These are phyloP conservation scores for Pestalotiopsis sp. DNA, from an alignment of 2,329 filamentous ascomycete genomes.

Conservation along the genomic window DNA sequence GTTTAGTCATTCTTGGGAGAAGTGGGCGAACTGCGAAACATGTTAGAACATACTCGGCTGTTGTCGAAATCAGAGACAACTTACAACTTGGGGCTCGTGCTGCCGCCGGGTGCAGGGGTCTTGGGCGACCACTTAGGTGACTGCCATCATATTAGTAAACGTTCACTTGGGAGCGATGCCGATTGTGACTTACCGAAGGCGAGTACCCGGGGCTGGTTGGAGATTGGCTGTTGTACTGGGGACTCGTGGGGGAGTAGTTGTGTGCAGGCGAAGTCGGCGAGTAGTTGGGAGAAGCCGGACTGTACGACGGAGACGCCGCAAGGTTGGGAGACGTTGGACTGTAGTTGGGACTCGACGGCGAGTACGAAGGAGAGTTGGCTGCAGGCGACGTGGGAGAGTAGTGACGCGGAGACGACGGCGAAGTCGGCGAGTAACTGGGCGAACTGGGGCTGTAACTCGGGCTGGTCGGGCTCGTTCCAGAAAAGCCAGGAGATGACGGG, in stretches of 20 bases:
- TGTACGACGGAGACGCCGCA: conserved; percentile 63
- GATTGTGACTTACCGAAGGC: conserved; percentile 51
- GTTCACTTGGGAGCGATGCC: background rate
- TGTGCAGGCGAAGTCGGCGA: conserved; percentile 68
- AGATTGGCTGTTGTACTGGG: conserved; percentile 51
- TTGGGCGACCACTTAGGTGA: conserved; percentile 51
- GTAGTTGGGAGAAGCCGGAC: conserved; percentile 74
- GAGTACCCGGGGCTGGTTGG: conserved; percentile 75
- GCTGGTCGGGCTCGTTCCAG: conserved; percentile 56
- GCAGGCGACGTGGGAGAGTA: conserved; percentile 74
- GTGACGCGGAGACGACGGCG: conserved; percentile 57
- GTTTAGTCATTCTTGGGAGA: conserved; percentile 30
- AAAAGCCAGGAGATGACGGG: conserved; percentile 50
- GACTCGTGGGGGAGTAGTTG: conserved; percentile 66
- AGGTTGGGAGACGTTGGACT: conserved; percentile 68
- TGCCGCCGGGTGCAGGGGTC: conserved; percentile 42
- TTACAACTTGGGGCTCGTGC: conserved; percentile 44
- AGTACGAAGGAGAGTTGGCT: conserved; percentile 75
- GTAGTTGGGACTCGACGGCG: conserved; percentile 71
- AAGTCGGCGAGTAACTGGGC: conserved; percentile 66
- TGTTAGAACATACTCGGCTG: background rate
- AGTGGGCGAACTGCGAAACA: conserved; percentile 31
- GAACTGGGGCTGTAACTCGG: conserved; percentile 68
- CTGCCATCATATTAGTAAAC: conserved; percentile 32
- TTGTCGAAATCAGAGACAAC: conserved; percentile 37